A percentile compares a stretch with the other conserved stretches of the same genome.
These are phyloP conservation scores for Candida boleticola DNA, from an alignment of 805 yeast genomes.

Conservation along the genomic window DNA sequence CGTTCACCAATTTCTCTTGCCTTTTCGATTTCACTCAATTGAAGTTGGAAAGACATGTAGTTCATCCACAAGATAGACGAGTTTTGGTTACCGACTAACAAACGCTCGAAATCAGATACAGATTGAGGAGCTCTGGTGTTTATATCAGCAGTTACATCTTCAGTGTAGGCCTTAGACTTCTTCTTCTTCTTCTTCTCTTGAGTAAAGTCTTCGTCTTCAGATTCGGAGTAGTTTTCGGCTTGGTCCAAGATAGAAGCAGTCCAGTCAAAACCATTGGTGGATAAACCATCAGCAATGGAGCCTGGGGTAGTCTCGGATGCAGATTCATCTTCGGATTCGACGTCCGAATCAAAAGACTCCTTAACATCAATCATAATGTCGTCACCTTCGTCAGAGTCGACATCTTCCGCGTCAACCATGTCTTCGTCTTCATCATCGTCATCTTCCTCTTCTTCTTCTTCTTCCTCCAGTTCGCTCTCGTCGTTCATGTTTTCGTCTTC, in stretches of 20 bases:
- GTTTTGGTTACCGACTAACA: constrained; percentile 88
- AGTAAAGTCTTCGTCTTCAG: constrained; percentile 58
- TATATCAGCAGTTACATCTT: constrained; percentile 84
- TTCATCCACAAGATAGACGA: constrained; percentile 96
- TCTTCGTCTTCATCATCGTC: constrained; percentile 21
- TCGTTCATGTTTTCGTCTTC: constrained; percentile 20
- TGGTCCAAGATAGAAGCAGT: constrained; percentile 86
- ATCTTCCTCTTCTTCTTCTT: constrained; percentile 17
- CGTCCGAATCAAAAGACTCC: constrained; percentile 22
- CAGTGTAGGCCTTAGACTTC: constrained; percentile 51
- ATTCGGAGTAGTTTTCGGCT: constrained; percentile 57
- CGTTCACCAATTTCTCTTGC: constrained; percentile 92
- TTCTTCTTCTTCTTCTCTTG: constrained; percentile 44
- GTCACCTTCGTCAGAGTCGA: constrained; percentile 21
- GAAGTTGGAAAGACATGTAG: constrained; percentile 96
- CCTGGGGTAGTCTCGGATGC: constrained; percentile 27
- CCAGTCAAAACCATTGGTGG: constrained; percentile 94
- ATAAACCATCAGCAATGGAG: constrained; percentile 51
- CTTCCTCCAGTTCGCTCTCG: constrained; percentile 20
- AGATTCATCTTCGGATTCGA: constrained; percentile 22
- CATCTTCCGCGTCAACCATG: constrained; percentile 22
- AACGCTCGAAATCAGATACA: constrained; percentile 85
- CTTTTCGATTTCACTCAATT: constrained; percentile 88
- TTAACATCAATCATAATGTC: constrained; percentile 8
- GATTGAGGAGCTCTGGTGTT: constrained; percentile 89